Evolutionary conservation across 164 flowering plant species (phyloP).

Genomic region (Kalanchoe fedtschenkoi): DNA sequence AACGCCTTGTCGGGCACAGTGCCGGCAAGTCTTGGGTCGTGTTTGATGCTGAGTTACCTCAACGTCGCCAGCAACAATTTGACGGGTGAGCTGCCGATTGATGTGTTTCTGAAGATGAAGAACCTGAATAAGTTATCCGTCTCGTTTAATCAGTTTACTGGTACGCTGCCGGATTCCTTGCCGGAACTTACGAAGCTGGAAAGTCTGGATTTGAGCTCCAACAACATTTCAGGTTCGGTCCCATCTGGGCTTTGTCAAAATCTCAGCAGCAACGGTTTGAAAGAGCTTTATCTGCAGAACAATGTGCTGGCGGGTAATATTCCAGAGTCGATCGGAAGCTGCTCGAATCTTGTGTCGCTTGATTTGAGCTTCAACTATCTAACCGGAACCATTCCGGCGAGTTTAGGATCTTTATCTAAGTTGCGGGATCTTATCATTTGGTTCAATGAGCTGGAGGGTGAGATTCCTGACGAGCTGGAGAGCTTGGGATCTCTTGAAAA

Average conservation of each 20-base stretch:
- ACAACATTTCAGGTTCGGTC: constrained; percentile 47
- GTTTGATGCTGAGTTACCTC: constrained; percentile 39
- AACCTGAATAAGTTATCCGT: constrained; percentile 41
- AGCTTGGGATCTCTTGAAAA: constrained; percentile 44
- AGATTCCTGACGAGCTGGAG: constrained; percentile 62
- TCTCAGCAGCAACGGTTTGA: constrained; percentile 23
- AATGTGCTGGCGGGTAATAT: constrained; percentile 54
- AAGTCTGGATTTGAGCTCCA: constrained; percentile 73
- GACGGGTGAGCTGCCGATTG: constrained; percentile 52
- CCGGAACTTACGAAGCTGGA: constrained; percentile 45
- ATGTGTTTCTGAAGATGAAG: constrained; percentile 32
- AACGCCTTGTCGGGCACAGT: constrained; percentile 55
- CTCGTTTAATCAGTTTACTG: constrained; percentile 50
- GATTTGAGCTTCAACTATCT: constrained; percentile 87
- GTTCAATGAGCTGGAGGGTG: constrained; percentile 72
- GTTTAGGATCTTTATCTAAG: constrained; percentile 55
- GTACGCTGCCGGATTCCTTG: constrained; percentile 42
- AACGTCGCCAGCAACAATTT: constrained; percentile 52
- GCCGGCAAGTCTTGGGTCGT: constrained; percentile 42
- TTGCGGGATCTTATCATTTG: constrained; percentile 67
- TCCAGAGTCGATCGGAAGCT: constrained; percentile 56
- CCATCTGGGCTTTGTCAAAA: constrained; percentile 47
- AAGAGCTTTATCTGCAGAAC: constrained; percentile 63
- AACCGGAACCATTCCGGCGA: constrained; percentile 60
- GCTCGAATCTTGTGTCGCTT: constrained; percentile 63